Conservation (phyloP, 2,329 filamentous ascomycete species). For the Exophiala alcalophila region DNA sequence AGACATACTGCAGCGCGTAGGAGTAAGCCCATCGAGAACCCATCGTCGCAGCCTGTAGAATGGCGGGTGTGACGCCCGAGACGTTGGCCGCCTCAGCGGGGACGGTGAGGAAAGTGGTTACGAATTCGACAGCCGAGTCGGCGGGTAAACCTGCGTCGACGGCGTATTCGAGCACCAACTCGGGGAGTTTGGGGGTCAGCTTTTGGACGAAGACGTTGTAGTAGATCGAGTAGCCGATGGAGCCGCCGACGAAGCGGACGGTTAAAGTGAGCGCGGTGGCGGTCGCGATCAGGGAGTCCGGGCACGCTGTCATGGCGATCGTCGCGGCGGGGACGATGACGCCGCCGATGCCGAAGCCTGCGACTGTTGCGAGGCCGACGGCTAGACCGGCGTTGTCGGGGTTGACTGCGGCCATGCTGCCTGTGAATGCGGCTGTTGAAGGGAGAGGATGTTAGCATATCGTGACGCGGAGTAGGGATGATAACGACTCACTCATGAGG, state of each 20-base stretch:
- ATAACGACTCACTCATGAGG: constrained; percentile 63
- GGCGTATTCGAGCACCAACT: constrained; percentile 10
- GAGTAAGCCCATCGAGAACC: constrained; percentile 22
- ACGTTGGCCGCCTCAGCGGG: constrained; percentile 10
- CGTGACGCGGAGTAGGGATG: no score
- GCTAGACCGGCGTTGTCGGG: constrained; percentile 38
- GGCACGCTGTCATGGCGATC: constrained; percentile 66
- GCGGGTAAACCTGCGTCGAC: constrained; percentile 13
- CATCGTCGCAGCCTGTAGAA: constrained; percentile 16
- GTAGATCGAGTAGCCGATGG: constrained; percentile 59
- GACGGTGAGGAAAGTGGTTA: constrained; percentile 14
- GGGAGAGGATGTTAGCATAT: background rate
- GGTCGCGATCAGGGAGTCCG: constrained; percentile 66
- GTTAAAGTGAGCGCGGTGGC: constrained; percentile 65
- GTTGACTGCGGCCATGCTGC: constrained; percentile 11
- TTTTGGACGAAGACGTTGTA: constrained; percentile 51
- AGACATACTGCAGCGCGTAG: constrained; percentile 14
- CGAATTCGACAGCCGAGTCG: constrained; percentile 4
- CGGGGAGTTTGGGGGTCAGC: constrained; percentile 38
- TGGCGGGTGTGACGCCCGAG: constrained; percentile 10
- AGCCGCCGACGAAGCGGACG: constrained; percentile 66
- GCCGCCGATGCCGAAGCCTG: constrained; percentile 63
- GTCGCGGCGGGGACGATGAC: constrained; percentile 66
- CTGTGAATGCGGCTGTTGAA: constrained; percentile 43
- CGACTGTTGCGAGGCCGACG: constrained; percentile 59